A percentile compares a stretch with the other conserved stretches of the same genome.
Conservation (phyloP, 2,329 filamentous ascomycete genomes). For the Aspergillus sp. region DNA sequence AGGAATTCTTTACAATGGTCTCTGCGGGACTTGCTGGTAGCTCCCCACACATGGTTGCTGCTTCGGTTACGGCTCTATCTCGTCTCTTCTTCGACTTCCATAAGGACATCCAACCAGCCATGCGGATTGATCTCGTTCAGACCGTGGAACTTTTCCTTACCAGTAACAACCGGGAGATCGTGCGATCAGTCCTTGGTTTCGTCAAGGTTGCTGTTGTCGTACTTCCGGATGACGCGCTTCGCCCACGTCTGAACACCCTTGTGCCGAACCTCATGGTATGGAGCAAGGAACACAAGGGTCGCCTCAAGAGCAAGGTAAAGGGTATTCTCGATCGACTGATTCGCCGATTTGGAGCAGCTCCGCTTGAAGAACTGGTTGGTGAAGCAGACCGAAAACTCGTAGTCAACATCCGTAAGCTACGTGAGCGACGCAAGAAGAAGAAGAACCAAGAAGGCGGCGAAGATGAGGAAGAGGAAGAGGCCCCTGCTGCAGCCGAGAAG, state of each 20-base stretch:
- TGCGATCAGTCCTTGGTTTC: slow-evolving; percentile 90
- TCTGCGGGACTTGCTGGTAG: slow-evolving; percentile 90
- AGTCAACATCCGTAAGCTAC: slow-evolving; percentile 90
- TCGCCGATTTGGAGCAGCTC: slow-evolving; percentile 80
- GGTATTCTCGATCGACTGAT: slow-evolving; percentile 96
- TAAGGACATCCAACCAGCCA: slow-evolving; percentile 63
- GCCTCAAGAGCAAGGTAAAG: slow-evolving; percentile 96
- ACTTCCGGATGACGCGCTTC: slow-evolving; percentile 75
- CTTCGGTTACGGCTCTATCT: slow-evolving; percentile 91
- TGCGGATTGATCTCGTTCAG: slow-evolving; percentile 80
- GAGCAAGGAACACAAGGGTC: slow-evolving; percentile 97
- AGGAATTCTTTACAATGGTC: slow-evolving; percentile 98
- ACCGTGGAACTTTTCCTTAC: slow-evolving; percentile 96
- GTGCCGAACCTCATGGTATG: slow-evolving; percentile 91
- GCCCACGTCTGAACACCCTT: slow-evolving; percentile 71
- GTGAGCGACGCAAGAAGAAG: slow-evolving; percentile 86
- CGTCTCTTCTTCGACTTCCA: slow-evolving; percentile 94
- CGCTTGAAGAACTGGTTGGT: slow-evolving; percentile 77
- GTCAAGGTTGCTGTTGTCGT: slow-evolving; percentile 94
- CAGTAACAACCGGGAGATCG: slow-evolving; percentile 95
- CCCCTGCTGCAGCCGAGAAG: slow-evolving; percentile 43
- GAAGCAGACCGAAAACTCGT: slow-evolving; percentile 88
- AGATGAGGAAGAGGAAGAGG: slow-evolving; percentile 52
- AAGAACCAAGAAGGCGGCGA: slow-evolving; percentile 68
- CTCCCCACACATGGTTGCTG: slow-evolving; percentile 95